Evolutionary conservation across 306 rosid species (phyloP), one percentile per base, ranked within the genome.

Genomic region (Hippophae gyantsensis): DNA sequence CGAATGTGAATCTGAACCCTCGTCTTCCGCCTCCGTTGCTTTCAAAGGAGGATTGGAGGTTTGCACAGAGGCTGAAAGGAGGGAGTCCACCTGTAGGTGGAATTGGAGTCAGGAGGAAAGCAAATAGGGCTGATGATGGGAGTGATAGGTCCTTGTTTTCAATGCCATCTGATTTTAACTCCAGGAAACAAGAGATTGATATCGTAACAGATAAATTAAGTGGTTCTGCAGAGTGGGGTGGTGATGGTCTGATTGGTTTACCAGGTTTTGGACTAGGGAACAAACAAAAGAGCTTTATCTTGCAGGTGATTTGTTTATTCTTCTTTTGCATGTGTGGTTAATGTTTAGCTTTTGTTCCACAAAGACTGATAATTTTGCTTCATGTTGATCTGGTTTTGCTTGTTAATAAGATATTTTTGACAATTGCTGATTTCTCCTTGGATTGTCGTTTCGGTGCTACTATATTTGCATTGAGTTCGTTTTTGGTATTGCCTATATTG

Each of bases 11-110:
- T 65, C 69, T 89, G 75, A 89, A 89, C 67, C 95, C 97, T 11
- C 67, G 95, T 32, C 87, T 89, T 63, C 97, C 95, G 0, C 97
- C 89, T 70, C 97, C 97, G 5, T 80, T 83, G 84, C 57, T 81
- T 42, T 89, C 97, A 10, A 89, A 84, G 72, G 95, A 89, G 78
- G 95, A 89, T 70, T 86, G 95, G 95, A 79, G 92, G 80, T 84
- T 63, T 71, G 55, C 83, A 0, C 95, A 89, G 41, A 81, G 95
- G 65, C 61, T 86, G 70, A 83, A 86, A 70, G 86, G 89, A 10
- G 90, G 90, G 59, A 70, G 62, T 64, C 74, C 88, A 0, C 88
- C 43, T 38, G 66, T 86, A 45, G 94, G 94, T 60, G 95, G 97
- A 66, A 89, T 86, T 73, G 95, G 95, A 60, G 98, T 87, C 71